Conservation (phyloP, 2,329 filamentous ascomycete genomes). For the Calonectria hawksworthii region DNA sequence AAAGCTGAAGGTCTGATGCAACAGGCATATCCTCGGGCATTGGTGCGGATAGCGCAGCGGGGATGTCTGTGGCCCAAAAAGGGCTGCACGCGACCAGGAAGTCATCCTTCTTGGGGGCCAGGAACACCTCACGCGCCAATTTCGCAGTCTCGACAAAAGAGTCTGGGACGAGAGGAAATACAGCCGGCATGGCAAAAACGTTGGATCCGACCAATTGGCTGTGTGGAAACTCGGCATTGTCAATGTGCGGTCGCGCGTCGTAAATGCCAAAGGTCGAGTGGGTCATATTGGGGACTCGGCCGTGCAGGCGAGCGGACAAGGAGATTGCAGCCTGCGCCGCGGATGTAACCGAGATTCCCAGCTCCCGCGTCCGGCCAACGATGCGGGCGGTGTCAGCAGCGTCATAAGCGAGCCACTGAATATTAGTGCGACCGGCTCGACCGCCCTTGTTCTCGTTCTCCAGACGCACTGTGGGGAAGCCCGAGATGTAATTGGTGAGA, state of each 20-base stretch:
- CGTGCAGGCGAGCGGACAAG: background rate
- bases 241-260: background rate
- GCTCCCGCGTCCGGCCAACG: background rate
- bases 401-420: background rate
- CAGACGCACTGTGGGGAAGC: background rate
- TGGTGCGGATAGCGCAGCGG: background rate
- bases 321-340: background rate
- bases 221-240: background rate
- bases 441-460: background rate
- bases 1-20: background rate
- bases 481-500: background rate
- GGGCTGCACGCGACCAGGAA: background rate
- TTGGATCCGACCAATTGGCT: background rate
- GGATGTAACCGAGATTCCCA: background rate
- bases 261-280: background rate
- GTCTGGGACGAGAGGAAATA: background rate
- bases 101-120: background rate
- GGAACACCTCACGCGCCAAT: background rate
- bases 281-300: background rate
- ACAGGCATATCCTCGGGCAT: background rate
- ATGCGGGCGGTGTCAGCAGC: background rate
- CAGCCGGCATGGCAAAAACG: background rate
- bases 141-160: background rate
- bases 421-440: background rate
- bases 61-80: background rate